Base-by-base conservation (phyloP, 768 basidiomycete species). In the Calocybe indica region DNA sequence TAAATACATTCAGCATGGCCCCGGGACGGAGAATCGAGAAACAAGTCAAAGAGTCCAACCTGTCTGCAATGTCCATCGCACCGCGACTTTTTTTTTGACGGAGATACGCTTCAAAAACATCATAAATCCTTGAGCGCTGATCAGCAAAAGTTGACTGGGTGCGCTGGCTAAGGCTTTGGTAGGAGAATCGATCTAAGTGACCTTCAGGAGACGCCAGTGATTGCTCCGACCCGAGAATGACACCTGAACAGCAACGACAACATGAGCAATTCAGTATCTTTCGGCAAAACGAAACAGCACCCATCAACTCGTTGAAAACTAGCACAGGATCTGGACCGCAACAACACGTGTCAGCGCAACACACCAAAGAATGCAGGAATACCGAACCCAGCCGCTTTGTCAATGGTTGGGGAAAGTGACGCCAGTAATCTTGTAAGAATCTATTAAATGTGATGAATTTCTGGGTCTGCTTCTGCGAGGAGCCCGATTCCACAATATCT, bases 201-300 rank as follows among this genome's bases (percentile, higher is more conserved):
- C 74, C 62, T 2, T 58, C 52, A 2, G 56, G 57, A 44, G 54
- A 62, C 0, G 47, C 46, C 6, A 79, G 47, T 0, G 82, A 66
- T 40, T 65, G 63, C 57, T 86, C 83, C 0, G 85, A 84, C n/a
- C 86, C 85, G 55, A 79, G 75, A 51, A 88, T 80, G 5, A 83
- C 76, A 31, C 84, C 84, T 75, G 41, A 36, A 34, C 22, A 22
- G 22, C 22, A 22, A 22, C 22, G 22, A 22, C 22, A 22, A 22
- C 7, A 35, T 13, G 22, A 14, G 37, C 49, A 30, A 47, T 22
- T 40, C 12, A 38, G 8, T 7, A 10, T 37, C 32, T 40, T 40
- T 7, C 38, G 29, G 37, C 9, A 34, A 34, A 6, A 44, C 15
- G 28, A 12, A 44, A 6, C 13, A 14, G n/a, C 45, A 78, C 84